Conservation (phyloP, 2,329 filamentous ascomycete species). For the Capronia americana region DNA sequence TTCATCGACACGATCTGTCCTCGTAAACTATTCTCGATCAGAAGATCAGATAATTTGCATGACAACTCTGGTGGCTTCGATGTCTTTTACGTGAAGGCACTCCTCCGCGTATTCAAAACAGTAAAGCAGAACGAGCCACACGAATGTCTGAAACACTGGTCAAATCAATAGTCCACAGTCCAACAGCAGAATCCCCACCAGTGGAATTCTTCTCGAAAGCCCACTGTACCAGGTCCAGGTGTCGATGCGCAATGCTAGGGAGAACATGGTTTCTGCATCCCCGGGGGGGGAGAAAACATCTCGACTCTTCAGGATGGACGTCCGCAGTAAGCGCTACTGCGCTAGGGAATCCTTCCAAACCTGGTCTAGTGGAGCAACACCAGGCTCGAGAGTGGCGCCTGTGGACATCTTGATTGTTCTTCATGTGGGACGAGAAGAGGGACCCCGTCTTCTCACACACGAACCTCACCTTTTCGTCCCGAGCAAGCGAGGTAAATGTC, state of each 20-base stretch:
- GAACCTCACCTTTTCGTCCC: neutral
- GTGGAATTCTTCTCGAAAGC: slow-evolving; percentile 8
- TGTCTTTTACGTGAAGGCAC: neutral
- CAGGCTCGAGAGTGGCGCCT: slow-evolving; percentile 4
- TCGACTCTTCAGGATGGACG: neutral
- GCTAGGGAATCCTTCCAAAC: slow-evolving; percentile 26
- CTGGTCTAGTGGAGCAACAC: slow-evolving; percentile 8
- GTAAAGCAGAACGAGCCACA: neutral
- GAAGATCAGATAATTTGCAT: neutral
- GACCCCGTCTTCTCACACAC: neutral
- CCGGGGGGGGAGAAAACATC: neutral
- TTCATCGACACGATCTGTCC: neutral
- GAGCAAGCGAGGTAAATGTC: neutral
- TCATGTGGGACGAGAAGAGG: neutral
- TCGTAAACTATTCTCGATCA: neutral
- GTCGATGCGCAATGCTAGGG: slow-evolving; percentile 8
- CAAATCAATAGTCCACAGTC: neutral
- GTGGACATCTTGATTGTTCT: neutral
- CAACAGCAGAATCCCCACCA: neutral
- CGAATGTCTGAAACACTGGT: slow-evolving; percentile 11
- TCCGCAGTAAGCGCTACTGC: slow-evolving; percentile 22
- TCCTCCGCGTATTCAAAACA: neutral
- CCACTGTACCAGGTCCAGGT: neutral
- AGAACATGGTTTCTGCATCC: slow-evolving; percentile 12
- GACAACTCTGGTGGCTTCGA: neutral